Base-by-base conservation (phyloP, 176 grass and related monocot genomes). In the Aegilops tauschii region DNA sequence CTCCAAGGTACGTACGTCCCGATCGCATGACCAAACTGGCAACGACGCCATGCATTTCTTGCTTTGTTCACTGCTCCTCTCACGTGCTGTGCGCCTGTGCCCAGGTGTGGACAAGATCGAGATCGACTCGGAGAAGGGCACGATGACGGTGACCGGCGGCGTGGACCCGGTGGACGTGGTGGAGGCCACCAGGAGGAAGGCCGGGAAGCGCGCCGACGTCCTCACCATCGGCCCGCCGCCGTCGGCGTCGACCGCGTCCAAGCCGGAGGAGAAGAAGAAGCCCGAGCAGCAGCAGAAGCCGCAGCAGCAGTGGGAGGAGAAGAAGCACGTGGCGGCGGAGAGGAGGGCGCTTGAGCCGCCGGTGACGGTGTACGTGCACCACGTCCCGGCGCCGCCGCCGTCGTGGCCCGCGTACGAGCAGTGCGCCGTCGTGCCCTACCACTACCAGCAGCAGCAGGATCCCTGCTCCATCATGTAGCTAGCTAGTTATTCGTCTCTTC, bases 81-180 rank as follows among this genome's bases (percentile, higher is more conserved):
- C 7, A 73, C 34, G 17, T 71, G 20, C 17, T 8, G 17, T 71
- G 35, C 17, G 2, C 75, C 17, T 8, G 17, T 71, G 35, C 17
- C 4, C 75, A 97, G 95, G 92, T 12, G 81, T 97, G 17, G 90
- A 94, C 79, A 97, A 92, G 89, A 90, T 97, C 56, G 92, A 97
- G 85, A 49, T 94, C 59, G 76, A 97, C 86, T 84, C 90, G 61
- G 86, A 89, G 21, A 97, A 94, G 69, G 47, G 86, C 47, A 97
- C 88, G 23, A 70, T 94, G 82, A 84, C 88, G 40, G 94, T 97
- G 50, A 94, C 83, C 2, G 92, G 90, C 45, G 76, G 65, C 9
- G 94, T 82, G n/a, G 88, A 97, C 65, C 94, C 92, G 6, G 88
- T 97, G 61, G 90, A 89, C 63, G 88, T 94, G 86, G 74, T 97